Conservation (phyloP, 768 basidiomycete genomes). For the Rhizopogon vesiculosus region DNA sequence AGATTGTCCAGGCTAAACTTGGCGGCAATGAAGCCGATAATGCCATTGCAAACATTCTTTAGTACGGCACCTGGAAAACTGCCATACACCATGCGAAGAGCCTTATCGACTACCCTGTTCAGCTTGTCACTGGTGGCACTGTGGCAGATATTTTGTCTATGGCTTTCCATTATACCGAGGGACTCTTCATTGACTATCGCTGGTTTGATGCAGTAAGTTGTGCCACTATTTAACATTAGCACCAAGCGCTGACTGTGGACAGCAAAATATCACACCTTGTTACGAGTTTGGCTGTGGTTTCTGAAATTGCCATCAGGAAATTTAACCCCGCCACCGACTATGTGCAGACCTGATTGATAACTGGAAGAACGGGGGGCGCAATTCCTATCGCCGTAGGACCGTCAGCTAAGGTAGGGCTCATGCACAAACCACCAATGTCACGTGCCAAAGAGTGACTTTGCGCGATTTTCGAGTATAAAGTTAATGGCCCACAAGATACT, state of each 20-base stretch:
- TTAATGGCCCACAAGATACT: too few species aligned
- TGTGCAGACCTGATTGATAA: conserved; percentile 29
- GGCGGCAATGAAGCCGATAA: too few species aligned
- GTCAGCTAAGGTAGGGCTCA: too few species aligned
- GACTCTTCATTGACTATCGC: conserved; percentile 66
- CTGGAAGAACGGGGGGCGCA: conserved; percentile 57
- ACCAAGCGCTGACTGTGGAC: background rate
- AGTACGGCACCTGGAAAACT: conserved; percentile 62
- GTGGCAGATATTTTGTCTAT: conserved; percentile 37
- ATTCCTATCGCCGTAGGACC: conserved; percentile 53
- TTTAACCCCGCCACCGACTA: conserved; percentile 28
- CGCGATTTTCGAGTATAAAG: too few species aligned
- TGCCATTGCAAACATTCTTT: too few species aligned
- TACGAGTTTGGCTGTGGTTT: conserved; percentile 91
- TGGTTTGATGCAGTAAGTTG: conserved; percentile 60
- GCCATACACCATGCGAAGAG: conserved; percentile 65
- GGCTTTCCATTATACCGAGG: conserved; percentile 63
- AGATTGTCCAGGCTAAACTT: conserved; percentile 46
- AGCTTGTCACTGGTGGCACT: conserved; percentile 23
- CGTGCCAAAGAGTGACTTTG: too few species aligned
- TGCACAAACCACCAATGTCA: too few species aligned
- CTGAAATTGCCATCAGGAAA: conserved; percentile 57
- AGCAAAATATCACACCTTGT: conserved; percentile 71
- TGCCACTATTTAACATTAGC: conserved; percentile 6
- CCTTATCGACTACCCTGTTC: conserved; percentile 45